Base-by-base conservation (phyloP, 768 basidiomycete genomes). In the Paxillus involutus region DNA sequence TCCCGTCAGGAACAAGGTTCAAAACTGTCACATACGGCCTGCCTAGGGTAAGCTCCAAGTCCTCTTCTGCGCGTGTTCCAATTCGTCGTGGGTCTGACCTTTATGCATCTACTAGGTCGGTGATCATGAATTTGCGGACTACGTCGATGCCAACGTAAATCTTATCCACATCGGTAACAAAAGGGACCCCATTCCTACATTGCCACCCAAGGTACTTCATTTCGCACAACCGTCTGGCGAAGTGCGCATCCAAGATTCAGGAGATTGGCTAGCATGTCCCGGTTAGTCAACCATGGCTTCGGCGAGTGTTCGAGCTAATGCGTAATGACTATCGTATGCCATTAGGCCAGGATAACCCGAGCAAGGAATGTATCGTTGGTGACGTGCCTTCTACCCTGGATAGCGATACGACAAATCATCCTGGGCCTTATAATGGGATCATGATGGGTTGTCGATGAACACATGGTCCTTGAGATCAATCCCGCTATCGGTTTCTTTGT, bases 301-400 rank as follows among this genome's bases (percentile, higher is more conserved):
- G 7, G 13, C 42, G 37, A 42, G 5, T 35, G 32, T 13, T 26
- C 57, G 16, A 16, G 11, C 47, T 21, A 32, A 9, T 32, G 8
- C 32, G 17, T 26, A 37, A 46, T 47, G n/a, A 29, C 7, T 19
- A 30, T 32, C 48, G 14, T 35, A 14, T 35, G 10, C 21, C 19
- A 52, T 33, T 51, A 80, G 79, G 83, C 6, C 75, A 82, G 51
- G 84, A 86, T 56, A 85, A 85, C 62, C 55, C 74, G 11, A 77
- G 72, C 49, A 53, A 36, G 12, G 60, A 73, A 48, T 88, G 86
- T 66, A 74, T 64, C 8, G 75, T 75, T 17, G 85, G 83, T 2
- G 79, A 79, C 49, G 83, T 85, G 4, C 59, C 71, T 0, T 78
- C 73, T 44, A 70, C 85, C 43, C 73, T 82, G 6, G 66, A 63